phyloP scores from a whole-genome alignment of 2,329 filamentous ascomycete genomes.

The Xylariaceae sp. region DNA sequence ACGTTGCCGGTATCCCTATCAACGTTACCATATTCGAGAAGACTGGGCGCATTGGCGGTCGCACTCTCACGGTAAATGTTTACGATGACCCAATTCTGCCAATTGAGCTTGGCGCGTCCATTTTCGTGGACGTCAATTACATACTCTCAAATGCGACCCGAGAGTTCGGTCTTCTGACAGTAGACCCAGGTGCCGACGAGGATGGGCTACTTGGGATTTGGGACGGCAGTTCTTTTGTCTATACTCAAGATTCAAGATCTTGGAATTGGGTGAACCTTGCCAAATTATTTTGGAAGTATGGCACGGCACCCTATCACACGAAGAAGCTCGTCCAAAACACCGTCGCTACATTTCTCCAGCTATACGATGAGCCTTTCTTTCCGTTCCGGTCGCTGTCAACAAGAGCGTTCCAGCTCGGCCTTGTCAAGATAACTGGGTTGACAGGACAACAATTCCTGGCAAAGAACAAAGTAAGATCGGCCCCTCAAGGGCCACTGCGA shows the following conservation, averaged over 20 bases:
- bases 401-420: conserved; percentile 61
- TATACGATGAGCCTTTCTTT: conserved; percentile 80
- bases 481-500: background rate
- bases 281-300: conserved; percentile 83
- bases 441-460: conserved; percentile 72
- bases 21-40: conserved; percentile 90
- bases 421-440: conserved; percentile 61
- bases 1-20: conserved; percentile 54
- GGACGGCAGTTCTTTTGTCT: conserved; percentile 75
- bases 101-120: conserved; percentile 85
- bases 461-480: conserved; percentile 50
- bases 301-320: conserved; percentile 69
- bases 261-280: conserved; percentile 75
- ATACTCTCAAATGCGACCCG: conserved; percentile 73
- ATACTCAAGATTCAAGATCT: conserved; percentile 54
- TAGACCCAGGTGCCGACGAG: conserved; percentile 41
- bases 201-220: conserved; percentile 70
- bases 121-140: conserved; percentile 81
- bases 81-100: conserved; percentile 64
- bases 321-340: conserved; percentile 68
- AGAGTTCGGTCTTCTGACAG: conserved; percentile 64
- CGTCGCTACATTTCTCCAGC: conserved; percentile 67
- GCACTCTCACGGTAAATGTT: conserved; percentile 77
- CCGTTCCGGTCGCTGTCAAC: conserved; percentile 76
- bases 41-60: conserved; percentile 72